A percentile compares a stretch with the other conserved stretches of the same genome.
Evolutionary conservation across 2,329 filamentous ascomycete species (phyloP).

Genomic region (Hypocreales sp.): DNA sequence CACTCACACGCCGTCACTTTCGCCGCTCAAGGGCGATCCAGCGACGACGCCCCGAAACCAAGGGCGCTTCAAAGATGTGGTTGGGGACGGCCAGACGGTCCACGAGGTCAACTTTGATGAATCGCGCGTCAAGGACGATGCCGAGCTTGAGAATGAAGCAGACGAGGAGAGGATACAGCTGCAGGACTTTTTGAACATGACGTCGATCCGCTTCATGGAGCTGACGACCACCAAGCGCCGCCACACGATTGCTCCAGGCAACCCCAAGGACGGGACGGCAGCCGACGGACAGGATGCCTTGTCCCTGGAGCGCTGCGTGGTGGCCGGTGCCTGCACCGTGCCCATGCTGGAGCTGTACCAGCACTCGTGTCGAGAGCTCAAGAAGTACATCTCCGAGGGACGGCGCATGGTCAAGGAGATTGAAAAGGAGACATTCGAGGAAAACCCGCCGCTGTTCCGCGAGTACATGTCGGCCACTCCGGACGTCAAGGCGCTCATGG

Average conservation of each 20-base stretch:
- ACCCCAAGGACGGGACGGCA: constrained; percentile 24
- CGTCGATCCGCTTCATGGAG: constrained; percentile 96
- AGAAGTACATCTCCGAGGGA: constrained; percentile 91
- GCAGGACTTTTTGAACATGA: constrained; percentile 88
- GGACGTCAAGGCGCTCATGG: constrained; percentile 75
- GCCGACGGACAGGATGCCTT: constrained; percentile 31
- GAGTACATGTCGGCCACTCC: constrained; percentile 80
- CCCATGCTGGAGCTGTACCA: constrained; percentile 92
- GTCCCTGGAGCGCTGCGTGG: constrained; percentile 62
- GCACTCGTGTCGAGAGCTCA: constrained; percentile 88
- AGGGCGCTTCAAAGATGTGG: constrained; percentile 38
- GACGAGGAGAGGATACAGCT: constrained; percentile 54
- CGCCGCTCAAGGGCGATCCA: constrained; percentile 27
- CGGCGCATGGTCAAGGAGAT: constrained; percentile 81
- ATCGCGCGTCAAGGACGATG: constrained; percentile 21
- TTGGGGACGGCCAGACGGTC: constrained; percentile 30
- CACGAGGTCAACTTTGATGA: constrained; percentile 29
- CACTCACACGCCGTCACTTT: constrained; percentile 27
- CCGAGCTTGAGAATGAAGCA: constrained; percentile 30
- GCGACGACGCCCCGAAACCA: constrained; percentile 40
- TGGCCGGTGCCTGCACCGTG: constrained; percentile 78
- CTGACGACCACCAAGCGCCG: constrained; percentile 89
- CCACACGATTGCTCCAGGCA: constrained; percentile 56
- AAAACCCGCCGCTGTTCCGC: constrained; percentile 80
- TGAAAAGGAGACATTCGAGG: constrained; percentile 72